A percentile compares a stretch with the other conserved stretches of the same genome.
Evolutionary conservation across 176 grass and related monocot species (phyloP).

Genomic region (Chloris gayana): DNA sequence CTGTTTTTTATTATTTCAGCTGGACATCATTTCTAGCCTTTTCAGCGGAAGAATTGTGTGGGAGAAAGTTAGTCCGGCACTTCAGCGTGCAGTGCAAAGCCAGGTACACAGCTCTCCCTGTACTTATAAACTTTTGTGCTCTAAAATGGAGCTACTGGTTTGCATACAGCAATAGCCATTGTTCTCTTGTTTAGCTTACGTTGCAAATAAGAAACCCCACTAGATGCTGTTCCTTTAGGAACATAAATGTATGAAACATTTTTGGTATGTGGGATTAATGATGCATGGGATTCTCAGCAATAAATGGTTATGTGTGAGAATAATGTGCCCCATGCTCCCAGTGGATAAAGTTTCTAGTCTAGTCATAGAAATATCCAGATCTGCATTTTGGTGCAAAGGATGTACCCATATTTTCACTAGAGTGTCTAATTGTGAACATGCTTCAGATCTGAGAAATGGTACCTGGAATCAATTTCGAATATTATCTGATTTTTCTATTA

Average conservation of each 20-base stretch:
- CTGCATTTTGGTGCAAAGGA: slow-evolving; percentile 26
- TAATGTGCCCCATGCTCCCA: slow-evolving; percentile 14
- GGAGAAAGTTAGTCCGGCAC: slow-evolving; percentile 89
- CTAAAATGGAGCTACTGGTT: background rate
- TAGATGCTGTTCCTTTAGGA: background rate
- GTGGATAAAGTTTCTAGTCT: slow-evolving; percentile 28
- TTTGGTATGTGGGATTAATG: slow-evolving; percentile 7
- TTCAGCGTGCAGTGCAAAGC: slow-evolving; percentile 87
- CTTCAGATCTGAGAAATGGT: background rate
- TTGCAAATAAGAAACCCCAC: background rate
- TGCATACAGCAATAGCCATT: background rate
- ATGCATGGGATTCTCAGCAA: slow-evolving; percentile 33
- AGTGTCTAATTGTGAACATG: slow-evolving; percentile 21
- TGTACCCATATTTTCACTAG: slow-evolving; percentile 26
- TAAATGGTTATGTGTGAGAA: slow-evolving; percentile 39
- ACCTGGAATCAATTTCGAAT: background rate
- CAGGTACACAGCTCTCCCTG: slow-evolving; percentile 49
- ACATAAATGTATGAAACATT: slow-evolving; percentile 12
- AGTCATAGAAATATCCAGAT: slow-evolving; percentile 40
- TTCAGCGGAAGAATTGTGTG: slow-evolving; percentile 92
- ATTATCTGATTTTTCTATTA: background rate
- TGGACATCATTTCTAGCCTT: slow-evolving; percentile 93
- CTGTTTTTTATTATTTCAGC: slow-evolving; percentile 48
- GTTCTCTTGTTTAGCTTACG: slow-evolving; percentile 1
- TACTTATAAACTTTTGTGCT: background rate